Base-by-base conservation (phyloP, 2,329 filamentous ascomycete species). In the Chaetomium globosum region DNA sequence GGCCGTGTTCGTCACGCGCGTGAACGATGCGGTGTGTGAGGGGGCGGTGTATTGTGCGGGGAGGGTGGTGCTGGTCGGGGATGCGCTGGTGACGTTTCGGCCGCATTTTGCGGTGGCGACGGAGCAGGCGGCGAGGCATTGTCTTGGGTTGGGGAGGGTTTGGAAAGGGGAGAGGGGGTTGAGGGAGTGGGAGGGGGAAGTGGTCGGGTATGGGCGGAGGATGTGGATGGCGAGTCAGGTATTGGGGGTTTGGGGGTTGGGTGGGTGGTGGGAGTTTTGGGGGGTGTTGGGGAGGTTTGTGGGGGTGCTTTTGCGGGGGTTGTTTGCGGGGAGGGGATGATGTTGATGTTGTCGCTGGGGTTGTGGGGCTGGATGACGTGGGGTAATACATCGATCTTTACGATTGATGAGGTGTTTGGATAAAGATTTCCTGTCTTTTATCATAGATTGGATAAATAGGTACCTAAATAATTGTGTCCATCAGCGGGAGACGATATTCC, bases 81-180 rank as follows among this genome's bases (percentile, higher is more conserved):
- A 83, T 69, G 78, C 81, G 0, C 69, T 82, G 23, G 77, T 80
- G 0, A 76, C 79, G 1, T 80, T 82, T 36, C 70, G 81, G 53
- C 81, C 81, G 6, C 80, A 83, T 65, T 76, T 79, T 3, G 81
- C 77, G 0, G 75, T 77, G 26, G 80, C 79, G 19, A 82, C 80
- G 1, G 78, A 80, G 30, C 80, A 83, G 67, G 80, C 80, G 4
- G 80, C 79, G 2, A 78, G 77, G 51, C 79, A 82, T 69, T 77
- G 77, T 4, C 70, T 79, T 68, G 73, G 73, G 5, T 66, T 82
- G 16, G 79, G 74, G 1, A 74, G 76, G 64, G 76, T 79, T 66
- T 72, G 80, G 65, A 67, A 72, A 8, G 79, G 79, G 0, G 74
- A 77, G 57, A 73, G 78, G 43, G 67, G 70, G 2, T 65, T 73